phyloP scores from a whole-genome alignment of 805 yeast species.

The Suhomyces pyralidae region DNA sequence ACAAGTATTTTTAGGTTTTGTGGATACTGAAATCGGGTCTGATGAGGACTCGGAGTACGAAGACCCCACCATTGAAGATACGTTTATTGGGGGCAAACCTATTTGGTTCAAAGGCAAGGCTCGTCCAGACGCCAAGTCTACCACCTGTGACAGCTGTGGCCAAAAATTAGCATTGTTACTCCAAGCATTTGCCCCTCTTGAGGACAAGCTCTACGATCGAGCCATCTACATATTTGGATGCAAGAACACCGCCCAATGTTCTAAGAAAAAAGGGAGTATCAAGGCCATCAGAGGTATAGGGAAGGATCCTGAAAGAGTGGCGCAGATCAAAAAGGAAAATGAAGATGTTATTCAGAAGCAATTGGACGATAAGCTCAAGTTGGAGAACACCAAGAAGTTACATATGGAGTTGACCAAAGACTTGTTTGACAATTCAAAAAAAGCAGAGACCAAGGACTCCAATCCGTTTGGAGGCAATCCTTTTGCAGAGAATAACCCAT shows the following conservation, averaged over 20 bases:
- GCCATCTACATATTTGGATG: conserved; percentile 81
- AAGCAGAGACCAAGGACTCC: conserved; percentile 4
- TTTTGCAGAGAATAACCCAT: not conserved
- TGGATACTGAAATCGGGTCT: conserved; percentile 54
- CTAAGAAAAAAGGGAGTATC: conserved; percentile 65
- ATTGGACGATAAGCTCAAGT: conserved; percentile 37
- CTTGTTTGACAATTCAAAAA: conserved; percentile 9
- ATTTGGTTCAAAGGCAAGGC: conserved; percentile 65
- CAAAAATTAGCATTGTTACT: conserved; percentile 61
- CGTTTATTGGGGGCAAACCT: conserved; percentile 74
- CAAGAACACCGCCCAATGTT: conserved; percentile 51
- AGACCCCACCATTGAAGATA: conserved; percentile 50
- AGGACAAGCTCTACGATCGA: conserved; percentile 70
- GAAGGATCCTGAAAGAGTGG: conserved; percentile 52
- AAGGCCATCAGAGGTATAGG: conserved; percentile 75
- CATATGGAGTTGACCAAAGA: conserved; percentile 40
- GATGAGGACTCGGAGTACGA: conserved; percentile 38
- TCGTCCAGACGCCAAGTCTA: conserved; percentile 49
- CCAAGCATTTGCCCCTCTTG: conserved; percentile 81
- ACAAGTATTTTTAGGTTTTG: conserved; percentile 57
- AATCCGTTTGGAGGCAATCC: not conserved
- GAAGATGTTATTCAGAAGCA: conserved; percentile 27
- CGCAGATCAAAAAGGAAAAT: conserved; percentile 35
- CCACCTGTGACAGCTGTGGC: conserved; percentile 66
- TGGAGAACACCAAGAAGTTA: conserved; percentile 43